Conservation (phyloP, 345 rosid species). For the Lepidium didymum region DNA sequence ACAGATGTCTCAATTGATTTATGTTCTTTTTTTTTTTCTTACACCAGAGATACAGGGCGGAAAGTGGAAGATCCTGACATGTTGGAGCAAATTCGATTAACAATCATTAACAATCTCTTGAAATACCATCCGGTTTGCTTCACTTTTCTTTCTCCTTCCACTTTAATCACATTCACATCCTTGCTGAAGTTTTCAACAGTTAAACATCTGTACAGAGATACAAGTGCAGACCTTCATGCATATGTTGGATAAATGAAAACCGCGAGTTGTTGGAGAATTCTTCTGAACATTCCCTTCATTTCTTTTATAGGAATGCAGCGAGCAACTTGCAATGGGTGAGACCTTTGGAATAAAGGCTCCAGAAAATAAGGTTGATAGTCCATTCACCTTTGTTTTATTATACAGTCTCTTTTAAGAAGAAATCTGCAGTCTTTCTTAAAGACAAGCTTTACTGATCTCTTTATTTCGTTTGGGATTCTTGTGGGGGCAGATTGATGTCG, state of each 20-base stretch:
- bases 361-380: constrained; percentile 56
- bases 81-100: constrained; percentile 84
- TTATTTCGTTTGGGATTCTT: background rate
- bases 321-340: constrained; percentile 90
- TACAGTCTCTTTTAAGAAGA: background rate
- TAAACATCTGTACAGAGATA: no score
- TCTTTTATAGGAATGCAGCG: constrained; percentile 72
- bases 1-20: background rate
- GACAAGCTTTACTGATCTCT: background rate
- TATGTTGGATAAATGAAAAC: background rate
- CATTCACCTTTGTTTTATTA: background rate
- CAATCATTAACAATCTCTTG: constrained; percentile 90
- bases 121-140: constrained; percentile 88
- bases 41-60: constrained; percentile 71
- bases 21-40: constrained; percentile 13
- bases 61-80: constrained; percentile 95
- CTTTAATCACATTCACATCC: background rate
- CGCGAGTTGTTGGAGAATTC: background rate
- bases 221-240: background rate
- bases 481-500: constrained; percentile 75
- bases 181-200: background rate
- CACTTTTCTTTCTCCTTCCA: background rate
- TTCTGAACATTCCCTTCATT: background rate
- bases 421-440: background rate
- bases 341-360: constrained; percentile 93